These are phyloP conservation scores for Nakaseomyces delphensis DNA, from an alignment of 1,139 yeast genomes.

Conservation along the genomic window DNA sequence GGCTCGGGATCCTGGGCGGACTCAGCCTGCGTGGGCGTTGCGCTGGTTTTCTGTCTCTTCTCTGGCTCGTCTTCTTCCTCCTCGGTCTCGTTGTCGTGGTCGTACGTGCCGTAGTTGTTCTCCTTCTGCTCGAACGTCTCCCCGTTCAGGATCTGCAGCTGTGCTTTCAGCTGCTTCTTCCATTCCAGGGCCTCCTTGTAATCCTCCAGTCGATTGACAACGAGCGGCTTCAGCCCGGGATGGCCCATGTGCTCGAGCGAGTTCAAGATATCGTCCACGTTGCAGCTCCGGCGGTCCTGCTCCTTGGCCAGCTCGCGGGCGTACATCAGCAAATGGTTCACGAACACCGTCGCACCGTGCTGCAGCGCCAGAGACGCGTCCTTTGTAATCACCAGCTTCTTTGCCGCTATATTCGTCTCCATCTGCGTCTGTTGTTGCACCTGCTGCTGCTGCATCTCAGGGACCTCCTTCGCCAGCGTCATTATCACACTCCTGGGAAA, in stretches of 20 bases:
- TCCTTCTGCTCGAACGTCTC: constrained; percentile 11
- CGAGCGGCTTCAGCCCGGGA: constrained; percentile 35
- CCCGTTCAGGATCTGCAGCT: constrained; percentile 16
- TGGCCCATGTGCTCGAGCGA: constrained; percentile 51
- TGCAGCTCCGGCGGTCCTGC: constrained; percentile 50
- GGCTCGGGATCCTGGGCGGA: no score
- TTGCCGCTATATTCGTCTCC: constrained; percentile 9
- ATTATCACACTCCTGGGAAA: constrained; percentile 59
- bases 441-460: constrained; percentile 11
- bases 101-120: constrained; percentile 10
- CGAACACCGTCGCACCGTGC: constrained; percentile 65
- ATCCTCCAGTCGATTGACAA: constrained; percentile 25
- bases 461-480: constrained; percentile 46
- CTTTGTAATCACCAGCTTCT: constrained; percentile 41
- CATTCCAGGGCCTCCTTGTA: constrained; percentile 25
- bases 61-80: constrained; percentile 7
- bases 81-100: constrained; percentile 9
- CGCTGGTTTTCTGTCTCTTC: constrained; percentile 11
- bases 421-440: constrained; percentile 22
- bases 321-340: constrained; percentile 54
- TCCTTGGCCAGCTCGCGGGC: constrained; percentile 50
- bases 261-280: constrained; percentile 53
- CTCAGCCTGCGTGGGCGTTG: neutral
- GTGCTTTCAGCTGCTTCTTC: constrained; percentile 19
- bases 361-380: constrained; percentile 62